Conservation (phyloP, 2,329 filamentous ascomycete genomes). For the Stagonosporopsis cucurbitacearum region DNA sequence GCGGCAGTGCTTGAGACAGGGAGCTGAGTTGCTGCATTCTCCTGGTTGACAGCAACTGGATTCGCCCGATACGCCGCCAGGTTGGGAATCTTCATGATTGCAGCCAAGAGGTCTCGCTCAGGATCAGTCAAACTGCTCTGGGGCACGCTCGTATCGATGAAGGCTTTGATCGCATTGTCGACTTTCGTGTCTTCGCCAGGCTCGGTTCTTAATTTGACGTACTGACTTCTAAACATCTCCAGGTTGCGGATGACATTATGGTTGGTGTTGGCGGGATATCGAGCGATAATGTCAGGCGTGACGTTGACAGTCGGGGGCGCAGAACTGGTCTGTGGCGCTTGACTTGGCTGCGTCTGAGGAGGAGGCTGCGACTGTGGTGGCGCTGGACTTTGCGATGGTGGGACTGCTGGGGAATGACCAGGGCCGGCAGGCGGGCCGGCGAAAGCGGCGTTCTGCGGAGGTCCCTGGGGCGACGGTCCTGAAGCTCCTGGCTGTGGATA, state of each 20-base stretch:
- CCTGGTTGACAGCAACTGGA: slow-evolving; percentile 18
- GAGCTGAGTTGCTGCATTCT: slow-evolving; percentile 11
- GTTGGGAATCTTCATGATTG: slow-evolving; percentile 34
- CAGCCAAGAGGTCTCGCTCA: slow-evolving; percentile 33
- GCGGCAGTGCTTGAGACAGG: slow-evolving; percentile 24
- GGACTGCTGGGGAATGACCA: slow-evolving; percentile 1
- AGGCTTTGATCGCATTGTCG: slow-evolving; percentile 44
- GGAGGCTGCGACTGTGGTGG: slow-evolving; percentile 16
- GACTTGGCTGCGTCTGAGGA: slow-evolving; percentile 5
- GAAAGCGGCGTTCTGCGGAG: slow-evolving; percentile 1
- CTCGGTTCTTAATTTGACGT: slow-evolving; percentile 33
- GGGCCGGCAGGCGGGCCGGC: slow-evolving; percentile 7
- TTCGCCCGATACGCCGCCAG: slow-evolving; percentile 26
- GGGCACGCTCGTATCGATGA: slow-evolving; percentile 36
- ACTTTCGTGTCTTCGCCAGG: slow-evolving; percentile 38
- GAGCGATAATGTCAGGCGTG: slow-evolving; percentile 34
- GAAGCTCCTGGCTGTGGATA: slow-evolving; percentile 28
- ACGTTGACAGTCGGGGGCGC: slow-evolving; percentile 11
- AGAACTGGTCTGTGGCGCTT: slow-evolving; percentile 4
- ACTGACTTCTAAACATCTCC: slow-evolving; percentile 44
- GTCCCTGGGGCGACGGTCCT: slow-evolving; percentile 29
- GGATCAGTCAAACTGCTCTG: slow-evolving; percentile 31
- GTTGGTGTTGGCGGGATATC: slow-evolving; percentile 39
- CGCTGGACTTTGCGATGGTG: slow-evolving; percentile 13
- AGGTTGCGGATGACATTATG: slow-evolving; percentile 41